Evolutionary conservation across 306 rosid genomes (phyloP).

Genomic region (Hippophae gyantsensis): DNA sequence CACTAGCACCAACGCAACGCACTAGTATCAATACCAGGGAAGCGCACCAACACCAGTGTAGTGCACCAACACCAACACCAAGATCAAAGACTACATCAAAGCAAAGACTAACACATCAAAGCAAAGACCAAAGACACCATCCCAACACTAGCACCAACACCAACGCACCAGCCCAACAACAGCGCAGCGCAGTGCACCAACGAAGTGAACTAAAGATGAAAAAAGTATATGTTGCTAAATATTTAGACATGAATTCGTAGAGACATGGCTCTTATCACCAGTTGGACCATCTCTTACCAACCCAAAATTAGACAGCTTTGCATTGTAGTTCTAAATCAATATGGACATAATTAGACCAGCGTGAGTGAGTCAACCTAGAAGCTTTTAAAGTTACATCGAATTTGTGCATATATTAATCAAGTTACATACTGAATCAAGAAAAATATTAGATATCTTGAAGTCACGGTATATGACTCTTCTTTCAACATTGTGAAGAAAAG

Average conservation of each 20-base stretch:
- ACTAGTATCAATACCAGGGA: too few species aligned
- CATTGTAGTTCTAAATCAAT: slow-evolving; percentile 52
- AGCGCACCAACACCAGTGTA: too few species aligned
- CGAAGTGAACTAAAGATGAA: slow-evolving; percentile 3
- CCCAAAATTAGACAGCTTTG: slow-evolving; percentile 92
- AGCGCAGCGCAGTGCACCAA: too few species aligned
- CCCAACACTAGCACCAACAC: too few species aligned
- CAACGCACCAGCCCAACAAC: too few species aligned
- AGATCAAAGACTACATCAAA: too few species aligned
- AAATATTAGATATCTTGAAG: slow-evolving; percentile 83
- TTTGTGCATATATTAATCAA: not conserved
- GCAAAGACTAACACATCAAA: too few species aligned
- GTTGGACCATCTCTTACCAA: slow-evolving; percentile 93
- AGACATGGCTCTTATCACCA: slow-evolving; percentile 88
- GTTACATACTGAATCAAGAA: slow-evolving; percentile 67
- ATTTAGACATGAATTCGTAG: slow-evolving; percentile 97
- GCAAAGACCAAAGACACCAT: too few species aligned
- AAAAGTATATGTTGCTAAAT: slow-evolving; percentile 66
- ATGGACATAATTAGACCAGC: not conserved
- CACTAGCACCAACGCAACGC: too few species aligned
- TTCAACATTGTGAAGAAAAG: slow-evolving; percentile 78
- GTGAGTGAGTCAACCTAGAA: slow-evolving; percentile 12
- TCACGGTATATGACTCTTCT: slow-evolving; percentile 81
- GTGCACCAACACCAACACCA: too few species aligned
- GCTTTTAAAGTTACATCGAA: slow-evolving; percentile 11